Base-by-base conservation (phyloP, 2,329 filamentous ascomycete species). In the Clonostachys chloroleuca region DNA sequence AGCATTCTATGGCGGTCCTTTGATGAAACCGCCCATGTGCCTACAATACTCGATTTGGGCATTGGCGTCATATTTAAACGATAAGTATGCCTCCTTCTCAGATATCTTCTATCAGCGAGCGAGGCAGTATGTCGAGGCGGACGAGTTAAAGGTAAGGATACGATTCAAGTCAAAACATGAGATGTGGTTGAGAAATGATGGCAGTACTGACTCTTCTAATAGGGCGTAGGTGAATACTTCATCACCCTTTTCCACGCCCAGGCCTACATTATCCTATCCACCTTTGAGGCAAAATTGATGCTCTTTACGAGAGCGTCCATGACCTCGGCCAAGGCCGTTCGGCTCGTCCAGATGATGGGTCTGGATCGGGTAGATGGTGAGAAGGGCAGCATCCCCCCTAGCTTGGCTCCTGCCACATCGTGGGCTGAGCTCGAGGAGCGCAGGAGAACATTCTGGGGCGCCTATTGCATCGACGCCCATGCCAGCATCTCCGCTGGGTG, bases 31-130 rank as follows among this genome's bases (percentile, higher is more conserved):
- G 3, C 88, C 92, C 2, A 81, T 95, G 59, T 89, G 83, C 57
- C 69, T 96, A 40, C 81, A 92, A 58, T 96, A 96, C 64, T 86
- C 84, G 20, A 89, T 96, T 62, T 96, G 91, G 90, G 80, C 84
- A n/a, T 72, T 89, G 56, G 89, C 89, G 9, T 83, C 90, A 6
- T 79, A 81, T 13, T 74, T 84, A 2, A 81, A 84, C 34, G 78
- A 87, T 39, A 89, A 89, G 59, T 95, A 95, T 58, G 73, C 77
- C 8, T 69, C 72, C 9, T 79, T 90, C 37, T 83, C 90, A 51
- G 84, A 87, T 8, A 77, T 92, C 43, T 92, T 96, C 57, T 96
- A 96, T 61, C 78, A 81, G 44, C 80, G 90, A 40, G 81, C 91
- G 5, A 80, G 92, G 33, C 91, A 92, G 54, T 96, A 96, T 59